A percentile compares a stretch with the other conserved stretches of the same genome.
phyloP scores from a whole-genome alignment of 129 eudicot genomes.

The Artemisia tridentata region DNA sequence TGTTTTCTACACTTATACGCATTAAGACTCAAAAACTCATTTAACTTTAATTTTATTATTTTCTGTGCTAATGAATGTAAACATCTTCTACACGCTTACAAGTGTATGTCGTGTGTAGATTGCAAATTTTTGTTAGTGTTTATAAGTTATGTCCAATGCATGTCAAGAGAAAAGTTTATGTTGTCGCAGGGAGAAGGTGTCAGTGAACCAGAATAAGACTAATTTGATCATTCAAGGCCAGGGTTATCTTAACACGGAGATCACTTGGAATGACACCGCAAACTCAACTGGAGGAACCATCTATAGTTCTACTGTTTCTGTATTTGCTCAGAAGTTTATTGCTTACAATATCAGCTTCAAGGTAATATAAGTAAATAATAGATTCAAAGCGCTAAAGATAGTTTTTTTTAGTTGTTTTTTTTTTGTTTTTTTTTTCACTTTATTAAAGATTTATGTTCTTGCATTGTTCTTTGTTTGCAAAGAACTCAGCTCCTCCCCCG shows the following conservation, averaged over 20 bases:
- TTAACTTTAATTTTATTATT: too few relatives aligned
- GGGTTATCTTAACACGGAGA: slow-evolving; percentile 71
- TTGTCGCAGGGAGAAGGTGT: slow-evolving; percentile 71
- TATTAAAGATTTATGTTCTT: neutral
- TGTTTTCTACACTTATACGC: too few relatives aligned
- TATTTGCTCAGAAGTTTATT: slow-evolving; percentile 57
- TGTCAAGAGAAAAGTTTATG: neutral
- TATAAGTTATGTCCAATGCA: neutral
- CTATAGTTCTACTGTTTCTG: slow-evolving; percentile 54
- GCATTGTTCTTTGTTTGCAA: slow-evolving; percentile 11
- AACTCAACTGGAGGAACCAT: slow-evolving; percentile 83
- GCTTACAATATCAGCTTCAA: slow-evolving; percentile 86
- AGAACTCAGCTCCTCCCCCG: slow-evolving; percentile 85
- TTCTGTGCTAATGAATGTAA: too few relatives aligned
- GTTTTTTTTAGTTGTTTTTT: too few relatives aligned
- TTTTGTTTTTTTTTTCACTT: neutral
- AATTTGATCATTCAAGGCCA: slow-evolving; percentile 76
- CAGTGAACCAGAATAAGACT: slow-evolving; percentile 49
- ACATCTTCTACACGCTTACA: neutral
- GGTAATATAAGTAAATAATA: slow-evolving; percentile 41
- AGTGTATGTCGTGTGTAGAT: neutral
- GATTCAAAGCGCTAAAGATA: neutral
- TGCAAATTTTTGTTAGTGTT: neutral
- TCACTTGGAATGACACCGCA: slow-evolving; percentile 87
- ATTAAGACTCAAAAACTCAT: too few relatives aligned